A percentile compares a stretch with the other conserved stretches of the same genome.
Evolutionary conservation across 1,139 yeast genomes (phyloP).

Genomic region (Taphrina populina): DNA sequence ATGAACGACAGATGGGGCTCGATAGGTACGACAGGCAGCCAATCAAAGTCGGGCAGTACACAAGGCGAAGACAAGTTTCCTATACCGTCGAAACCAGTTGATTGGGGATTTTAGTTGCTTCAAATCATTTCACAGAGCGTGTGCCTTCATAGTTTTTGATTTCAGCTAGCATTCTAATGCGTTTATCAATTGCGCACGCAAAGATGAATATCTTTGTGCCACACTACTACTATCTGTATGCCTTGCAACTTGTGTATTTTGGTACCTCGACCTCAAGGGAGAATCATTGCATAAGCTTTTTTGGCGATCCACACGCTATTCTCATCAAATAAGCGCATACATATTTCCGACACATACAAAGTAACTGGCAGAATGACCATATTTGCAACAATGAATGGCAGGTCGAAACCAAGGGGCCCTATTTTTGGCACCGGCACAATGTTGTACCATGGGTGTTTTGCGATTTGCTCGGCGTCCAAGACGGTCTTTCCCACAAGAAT

Average conservation of each 20-base stretch:
- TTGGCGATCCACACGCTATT: constrained; percentile 4
- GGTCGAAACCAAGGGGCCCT: constrained; percentile 28
- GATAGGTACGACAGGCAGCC: constrained; percentile 6
- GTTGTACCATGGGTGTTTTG: background rate
- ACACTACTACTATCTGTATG: no score
- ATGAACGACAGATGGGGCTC: constrained; percentile 15
- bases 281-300: background rate
- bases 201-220: no score
- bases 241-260: no score
- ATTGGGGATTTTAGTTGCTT: constrained; percentile 19
- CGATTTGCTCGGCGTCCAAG: background rate
- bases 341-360: constrained; percentile 19
- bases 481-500: constrained; percentile 12
- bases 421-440: constrained; percentile 5
- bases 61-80: constrained; percentile 5
- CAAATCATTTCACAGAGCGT: background rate
- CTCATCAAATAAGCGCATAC: constrained; percentile 14
- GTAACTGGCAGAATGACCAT: constrained; percentile 28
- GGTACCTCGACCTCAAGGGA: no score
- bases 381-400: constrained; percentile 18
- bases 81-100: constrained; percentile 9
- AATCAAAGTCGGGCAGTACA: background rate
- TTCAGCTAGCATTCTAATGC: background rate
- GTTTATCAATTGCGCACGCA: background rate
- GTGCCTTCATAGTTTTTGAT: background rate